Conservation (phyloP, 2,329 filamentous ascomycete genomes). For the Botrytis porri region DNA sequence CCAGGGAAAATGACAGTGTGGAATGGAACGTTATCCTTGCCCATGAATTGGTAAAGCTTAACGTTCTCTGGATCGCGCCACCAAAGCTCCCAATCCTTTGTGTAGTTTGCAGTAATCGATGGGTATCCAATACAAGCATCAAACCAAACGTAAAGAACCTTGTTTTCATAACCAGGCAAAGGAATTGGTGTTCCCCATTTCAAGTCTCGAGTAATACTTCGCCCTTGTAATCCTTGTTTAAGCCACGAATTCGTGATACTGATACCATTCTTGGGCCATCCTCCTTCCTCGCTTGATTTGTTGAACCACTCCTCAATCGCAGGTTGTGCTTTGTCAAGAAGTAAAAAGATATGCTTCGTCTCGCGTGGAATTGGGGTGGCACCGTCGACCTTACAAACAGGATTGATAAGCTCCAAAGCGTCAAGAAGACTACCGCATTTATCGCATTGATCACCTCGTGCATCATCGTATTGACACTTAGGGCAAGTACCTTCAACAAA, state of each 20-base stretch:
- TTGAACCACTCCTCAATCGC: slow-evolving; percentile 75
- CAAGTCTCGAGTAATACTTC: slow-evolving; percentile 88
- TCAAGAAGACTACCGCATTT: slow-evolving; percentile 64
- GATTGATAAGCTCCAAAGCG: slow-evolving; percentile 68
- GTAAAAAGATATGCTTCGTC: slow-evolving; percentile 90
- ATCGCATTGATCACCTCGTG: slow-evolving; percentile 72
- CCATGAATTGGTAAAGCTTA: slow-evolving; percentile 89
- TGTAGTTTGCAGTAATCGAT: slow-evolving; percentile 92
- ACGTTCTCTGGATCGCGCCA: slow-evolving; percentile 90
- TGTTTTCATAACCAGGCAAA: slow-evolving; percentile 61
- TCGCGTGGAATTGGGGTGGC: slow-evolving; percentile 73
- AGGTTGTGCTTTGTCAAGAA: slow-evolving; percentile 77
- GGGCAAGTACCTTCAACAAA: slow-evolving; percentile 80
- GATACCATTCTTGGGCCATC: slow-evolving; percentile 72
- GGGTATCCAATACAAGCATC: slow-evolving; percentile 92
- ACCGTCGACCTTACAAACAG: slow-evolving; percentile 87
- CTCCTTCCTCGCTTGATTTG: slow-evolving; percentile 68
- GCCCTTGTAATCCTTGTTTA: slow-evolving; percentile 76
- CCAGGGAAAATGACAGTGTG: slow-evolving; percentile 91
- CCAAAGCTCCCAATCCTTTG: slow-evolving; percentile 87
- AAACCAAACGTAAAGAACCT: slow-evolving; percentile 85
- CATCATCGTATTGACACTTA: slow-evolving; percentile 68
- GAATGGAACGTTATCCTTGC: slow-evolving; percentile 81
- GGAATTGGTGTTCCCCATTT: slow-evolving; percentile 72
- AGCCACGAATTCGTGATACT: slow-evolving; percentile 80